These are phyloP conservation scores for Pseudogymnoascus sp. DNA, from an alignment of 2,329 filamentous ascomycete genomes.

Conservation along the genomic window DNA sequence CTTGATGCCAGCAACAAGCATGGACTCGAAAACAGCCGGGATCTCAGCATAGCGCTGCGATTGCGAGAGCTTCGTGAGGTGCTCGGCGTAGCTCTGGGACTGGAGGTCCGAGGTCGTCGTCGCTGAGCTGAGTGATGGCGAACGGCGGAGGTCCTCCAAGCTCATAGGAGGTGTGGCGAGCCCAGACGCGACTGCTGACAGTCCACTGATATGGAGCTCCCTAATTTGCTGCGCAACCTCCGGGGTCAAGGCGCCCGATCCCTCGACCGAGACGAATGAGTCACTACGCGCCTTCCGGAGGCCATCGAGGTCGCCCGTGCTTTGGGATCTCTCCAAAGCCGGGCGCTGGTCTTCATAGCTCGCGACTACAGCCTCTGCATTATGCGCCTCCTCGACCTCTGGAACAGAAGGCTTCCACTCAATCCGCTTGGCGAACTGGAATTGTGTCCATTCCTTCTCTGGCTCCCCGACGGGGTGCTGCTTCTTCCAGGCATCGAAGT, in stretches of 20 bases:
- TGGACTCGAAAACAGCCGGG: conserved; percentile 79
- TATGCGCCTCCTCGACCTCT: conserved; percentile 19
- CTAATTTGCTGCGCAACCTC: conserved; percentile 73
- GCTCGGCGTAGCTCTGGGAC: conserved; percentile 64
- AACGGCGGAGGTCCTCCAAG: conserved; percentile 33
- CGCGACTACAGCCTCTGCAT: conserved; percentile 11
- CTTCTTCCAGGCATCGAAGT: conserved; percentile 84
- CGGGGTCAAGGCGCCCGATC: conserved; percentile 61
- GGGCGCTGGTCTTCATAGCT: conserved; percentile 28
- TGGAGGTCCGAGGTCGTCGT: conserved; percentile 52
- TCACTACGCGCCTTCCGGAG: conserved; percentile 27
- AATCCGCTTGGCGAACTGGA: conserved; percentile 78
- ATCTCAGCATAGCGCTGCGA: conserved; percentile 76
- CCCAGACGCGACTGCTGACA: conserved; percentile 31
- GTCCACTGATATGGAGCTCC: conserved; percentile 37
- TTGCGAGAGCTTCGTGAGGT: conserved; percentile 66
- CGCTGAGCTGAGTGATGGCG: conserved; percentile 43
- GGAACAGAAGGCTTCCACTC: conserved; percentile 66
- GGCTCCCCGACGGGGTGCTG: conserved; percentile 58
- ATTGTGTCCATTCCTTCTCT: conserved; percentile 83
- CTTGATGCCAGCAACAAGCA: conserved; percentile 73
- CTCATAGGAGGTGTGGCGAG: conserved; percentile 24
- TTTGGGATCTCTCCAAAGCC: conserved; percentile 20
- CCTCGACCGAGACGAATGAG: conserved; percentile 29
- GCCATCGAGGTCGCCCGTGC: conserved; percentile 25